phyloP scores from a whole-genome alignment of 2,329 filamentous ascomycete genomes.

The Curvularia hawaiiensis region DNA sequence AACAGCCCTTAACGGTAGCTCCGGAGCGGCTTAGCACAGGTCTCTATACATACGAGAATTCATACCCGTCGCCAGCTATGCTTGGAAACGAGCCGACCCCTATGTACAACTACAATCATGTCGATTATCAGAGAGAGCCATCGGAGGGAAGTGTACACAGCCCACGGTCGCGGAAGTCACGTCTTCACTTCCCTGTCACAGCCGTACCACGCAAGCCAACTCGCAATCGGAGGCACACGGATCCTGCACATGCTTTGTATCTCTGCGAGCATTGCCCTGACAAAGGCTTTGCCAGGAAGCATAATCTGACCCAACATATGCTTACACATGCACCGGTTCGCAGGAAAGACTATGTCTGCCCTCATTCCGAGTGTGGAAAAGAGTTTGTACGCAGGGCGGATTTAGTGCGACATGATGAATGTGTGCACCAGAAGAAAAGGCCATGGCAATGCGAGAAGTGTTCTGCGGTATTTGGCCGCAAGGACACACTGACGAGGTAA shows the following conservation, averaged over 20 bases:
- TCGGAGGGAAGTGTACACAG: conserved; percentile 22
- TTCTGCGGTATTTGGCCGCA: conserved; percentile 73
- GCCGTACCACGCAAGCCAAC: conserved; percentile 11
- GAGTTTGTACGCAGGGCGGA: conserved; percentile 85
- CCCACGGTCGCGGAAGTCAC: conserved; percentile 15
- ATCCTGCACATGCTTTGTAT: conserved; percentile 55
- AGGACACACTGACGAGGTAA: conserved; percentile 82
- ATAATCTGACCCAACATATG: conserved; percentile 87
- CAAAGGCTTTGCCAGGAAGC: conserved; percentile 79
- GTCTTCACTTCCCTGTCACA: conserved; percentile 7
- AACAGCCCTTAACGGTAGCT: conserved; percentile 38
- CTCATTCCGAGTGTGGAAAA: conserved; percentile 68
- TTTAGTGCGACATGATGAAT: conserved; percentile 61
- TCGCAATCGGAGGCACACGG: conserved; percentile 26
- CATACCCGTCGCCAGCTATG: conserved; percentile 30
- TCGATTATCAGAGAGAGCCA: conserved; percentile 14
- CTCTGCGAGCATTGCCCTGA: conserved; percentile 70
- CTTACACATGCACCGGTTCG: conserved; percentile 79
- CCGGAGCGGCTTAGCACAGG: conserved; percentile 36
- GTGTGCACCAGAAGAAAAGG: conserved; percentile 75
- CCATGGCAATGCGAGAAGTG: conserved; percentile 75
- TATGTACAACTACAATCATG: conserved; percentile 20
- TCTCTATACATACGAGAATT: conserved; percentile 31
- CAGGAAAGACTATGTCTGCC: conserved; percentile 73
- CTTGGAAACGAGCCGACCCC: conserved; percentile 26